phyloP scores from a whole-genome alignment of 1,284 basidiomycete genomes.

The Thecaphora frezii region DNA sequence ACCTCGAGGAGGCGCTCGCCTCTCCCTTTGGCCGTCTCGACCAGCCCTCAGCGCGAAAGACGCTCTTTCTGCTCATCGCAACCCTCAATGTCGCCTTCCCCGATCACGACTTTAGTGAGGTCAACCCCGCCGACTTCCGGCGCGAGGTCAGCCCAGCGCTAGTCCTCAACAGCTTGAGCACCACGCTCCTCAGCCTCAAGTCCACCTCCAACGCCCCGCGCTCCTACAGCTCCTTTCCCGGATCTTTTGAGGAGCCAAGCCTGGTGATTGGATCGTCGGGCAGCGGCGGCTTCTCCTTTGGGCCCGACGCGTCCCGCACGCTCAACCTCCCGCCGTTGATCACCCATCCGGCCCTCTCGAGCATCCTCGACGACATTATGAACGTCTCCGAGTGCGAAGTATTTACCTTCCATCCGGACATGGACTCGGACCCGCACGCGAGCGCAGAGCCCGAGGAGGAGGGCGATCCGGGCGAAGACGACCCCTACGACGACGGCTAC shows the following conservation, averaged over 20 bases:
- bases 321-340: slow-evolving; percentile 28
- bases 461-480: slow-evolving; percentile 57
- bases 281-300: slow-evolving; percentile 9
- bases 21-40: slow-evolving; percentile 61
- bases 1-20: slow-evolving; percentile 49
- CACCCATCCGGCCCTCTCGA: slow-evolving; percentile 77
- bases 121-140: slow-evolving; percentile 82
- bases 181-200: slow-evolving; percentile 53
- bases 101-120: slow-evolving; percentile 93
- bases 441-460: slow-evolving; percentile 63
- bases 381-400: slow-evolving; percentile 90
- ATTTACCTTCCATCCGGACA: slow-evolving; percentile 89
- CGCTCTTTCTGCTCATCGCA: slow-evolving; percentile 88
- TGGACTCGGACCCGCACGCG: slow-evolving; percentile 91
- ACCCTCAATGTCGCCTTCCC: slow-evolving; percentile 96
- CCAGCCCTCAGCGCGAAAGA: slow-evolving; percentile 71
- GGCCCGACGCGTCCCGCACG: slow-evolving; percentile 6
- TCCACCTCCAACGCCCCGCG: slow-evolving; percentile 42
- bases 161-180: slow-evolving; percentile 55
- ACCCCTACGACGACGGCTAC: slow-evolving; percentile 62
- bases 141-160: slow-evolving; percentile 63
- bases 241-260: slow-evolving; percentile 47
- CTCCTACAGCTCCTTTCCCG: slow-evolving; percentile 41
- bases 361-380: slow-evolving; percentile 85
- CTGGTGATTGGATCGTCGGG: slow-evolving; percentile 18